Percentiles rank a stretch among this genome's conserved stretches.
These are phyloP conservation scores for Penicillium manginii DNA, from an alignment of 495 filamentous ascomycete genomes.

Conservation along the genomic window DNA sequence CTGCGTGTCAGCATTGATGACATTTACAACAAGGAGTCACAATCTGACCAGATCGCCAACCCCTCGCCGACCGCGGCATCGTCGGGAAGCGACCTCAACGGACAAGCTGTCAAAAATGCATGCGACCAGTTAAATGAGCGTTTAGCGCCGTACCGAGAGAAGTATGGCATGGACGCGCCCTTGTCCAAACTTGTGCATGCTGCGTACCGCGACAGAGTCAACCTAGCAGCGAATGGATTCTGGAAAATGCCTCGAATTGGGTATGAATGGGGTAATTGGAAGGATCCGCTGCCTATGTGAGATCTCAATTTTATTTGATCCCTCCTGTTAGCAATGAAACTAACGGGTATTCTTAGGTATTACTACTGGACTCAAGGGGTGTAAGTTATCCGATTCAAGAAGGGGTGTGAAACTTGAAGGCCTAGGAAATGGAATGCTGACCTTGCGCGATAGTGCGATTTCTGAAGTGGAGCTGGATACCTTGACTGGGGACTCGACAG, in stretches of 20 bases:
- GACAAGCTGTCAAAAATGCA: slow-evolving; percentile 1
- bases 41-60: slow-evolving; percentile 2
- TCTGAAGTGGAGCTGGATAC: slow-evolving; percentile 1
- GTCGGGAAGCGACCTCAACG: neutral
- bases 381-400: neutral
- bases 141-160: neutral
- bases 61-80: slow-evolving; percentile 2
- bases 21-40: slow-evolving; percentile 2
- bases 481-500: slow-evolving; percentile 2
- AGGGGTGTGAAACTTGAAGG: neutral
- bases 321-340: neutral
- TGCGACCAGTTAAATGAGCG: slow-evolving; percentile 1
- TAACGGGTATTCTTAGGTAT: neutral
- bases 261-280: neutral
- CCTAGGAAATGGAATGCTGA: slow-evolving; percentile 1
- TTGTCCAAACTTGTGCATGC: slow-evolving; percentile 1
- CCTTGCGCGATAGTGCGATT: neutral
- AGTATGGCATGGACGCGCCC: slow-evolving; percentile 1
- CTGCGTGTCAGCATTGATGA: neutral
- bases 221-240: neutral
- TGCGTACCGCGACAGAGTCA: neutral
- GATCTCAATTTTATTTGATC: neutral
- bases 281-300: neutral
- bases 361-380: slow-evolving; percentile 1
- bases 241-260: slow-evolving; percentile 3